Percentiles rank a stretch among this genome's conserved stretches.
phyloP scores from a whole-genome alignment of 2,329 filamentous ascomycete genomes.

The Thielaviopsis populi region DNA sequence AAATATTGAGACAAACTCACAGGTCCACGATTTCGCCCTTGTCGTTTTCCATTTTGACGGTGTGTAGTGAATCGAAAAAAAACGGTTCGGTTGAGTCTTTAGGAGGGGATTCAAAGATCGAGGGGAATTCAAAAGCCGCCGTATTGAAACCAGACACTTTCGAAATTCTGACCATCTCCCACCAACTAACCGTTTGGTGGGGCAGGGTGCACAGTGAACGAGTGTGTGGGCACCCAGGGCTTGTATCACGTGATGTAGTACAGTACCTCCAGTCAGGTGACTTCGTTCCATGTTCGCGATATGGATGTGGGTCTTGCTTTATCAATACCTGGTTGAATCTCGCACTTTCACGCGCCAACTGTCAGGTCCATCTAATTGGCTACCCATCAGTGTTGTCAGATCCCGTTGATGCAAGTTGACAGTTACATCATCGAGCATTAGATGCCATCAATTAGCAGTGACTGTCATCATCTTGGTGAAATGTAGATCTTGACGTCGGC shows the following conservation, averaged over 20 bases:
- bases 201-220: slow-evolving; percentile 14
- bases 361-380: background rate
- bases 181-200: slow-evolving; percentile 14
- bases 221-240: slow-evolving; percentile 17
- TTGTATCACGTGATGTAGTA: slow-evolving; percentile 7
- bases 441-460: background rate
- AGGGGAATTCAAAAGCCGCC: slow-evolving; percentile 17
- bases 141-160: slow-evolving; percentile 14
- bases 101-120: slow-evolving; percentile 16
- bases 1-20: slow-evolving; percentile 39
- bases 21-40: slow-evolving; percentile 99
- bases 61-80: slow-evolving; percentile 18
- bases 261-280: background rate
- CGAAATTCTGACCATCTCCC: slow-evolving; percentile 14
- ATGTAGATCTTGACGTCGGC: background rate
- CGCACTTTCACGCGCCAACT: background rate
- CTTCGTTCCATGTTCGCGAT: slow-evolving; percentile 11
- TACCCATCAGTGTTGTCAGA: background rate
- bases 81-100: slow-evolving; percentile 16
- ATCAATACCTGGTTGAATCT: background rate
- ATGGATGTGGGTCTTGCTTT: background rate
- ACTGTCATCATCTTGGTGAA: background rate
- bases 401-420: background rate
- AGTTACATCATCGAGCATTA: no score
- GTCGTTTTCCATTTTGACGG: slow-evolving; percentile 95